These are phyloP conservation scores for Mycena capillaripes DNA, from an alignment of 768 basidiomycete genomes.

Conservation along the genomic window DNA sequence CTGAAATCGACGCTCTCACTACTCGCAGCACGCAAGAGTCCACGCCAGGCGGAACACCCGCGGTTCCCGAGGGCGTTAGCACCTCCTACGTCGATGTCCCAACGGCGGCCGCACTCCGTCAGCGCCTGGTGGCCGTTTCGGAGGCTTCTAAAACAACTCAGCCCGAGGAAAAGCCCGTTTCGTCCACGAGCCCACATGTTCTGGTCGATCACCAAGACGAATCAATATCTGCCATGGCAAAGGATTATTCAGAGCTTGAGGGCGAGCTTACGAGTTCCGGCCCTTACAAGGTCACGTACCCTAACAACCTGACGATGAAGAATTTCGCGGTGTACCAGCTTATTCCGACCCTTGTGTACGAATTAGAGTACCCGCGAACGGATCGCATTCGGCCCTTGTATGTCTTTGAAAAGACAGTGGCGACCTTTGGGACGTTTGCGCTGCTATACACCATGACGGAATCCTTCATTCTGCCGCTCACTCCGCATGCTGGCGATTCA, in stretches of 20 bases:
- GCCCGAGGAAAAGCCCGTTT: constrained; percentile 17
- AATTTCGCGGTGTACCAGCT: constrained; percentile 91
- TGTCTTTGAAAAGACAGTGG: constrained; percentile 85
- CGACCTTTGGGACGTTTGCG: constrained; percentile 96
- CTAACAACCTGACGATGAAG: constrained; percentile 84
- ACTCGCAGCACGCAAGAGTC: constrained; percentile 45
- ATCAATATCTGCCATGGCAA: constrained; percentile 76
- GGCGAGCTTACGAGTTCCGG: constrained; percentile 84
- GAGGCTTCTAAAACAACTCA: constrained; percentile 36
- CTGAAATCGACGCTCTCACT: constrained; percentile 52
- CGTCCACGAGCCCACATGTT: constrained; percentile 51
- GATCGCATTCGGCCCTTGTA: constrained; percentile 85
- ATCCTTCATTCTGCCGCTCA: constrained; percentile 91
- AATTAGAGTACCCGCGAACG: constrained; percentile 96
- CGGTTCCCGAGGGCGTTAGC: constrained; percentile 59
- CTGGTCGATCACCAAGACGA: constrained; percentile 77
- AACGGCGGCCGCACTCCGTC: constrained; percentile 67
- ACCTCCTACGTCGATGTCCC: constrained; percentile 67
- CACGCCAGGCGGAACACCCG: constrained; percentile 58
- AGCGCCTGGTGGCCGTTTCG: constrained; percentile 64
- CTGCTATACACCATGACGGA: constrained; percentile 95
- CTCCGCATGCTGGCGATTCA: constrained; percentile 75
- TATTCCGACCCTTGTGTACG: constrained; percentile 94
- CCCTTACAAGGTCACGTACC: constrained; percentile 78
- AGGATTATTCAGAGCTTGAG: constrained; percentile 81